These are phyloP conservation scores for Volvox reticuliferus DNA, from an alignment of 139 green algal species.

Conservation along the genomic window DNA sequence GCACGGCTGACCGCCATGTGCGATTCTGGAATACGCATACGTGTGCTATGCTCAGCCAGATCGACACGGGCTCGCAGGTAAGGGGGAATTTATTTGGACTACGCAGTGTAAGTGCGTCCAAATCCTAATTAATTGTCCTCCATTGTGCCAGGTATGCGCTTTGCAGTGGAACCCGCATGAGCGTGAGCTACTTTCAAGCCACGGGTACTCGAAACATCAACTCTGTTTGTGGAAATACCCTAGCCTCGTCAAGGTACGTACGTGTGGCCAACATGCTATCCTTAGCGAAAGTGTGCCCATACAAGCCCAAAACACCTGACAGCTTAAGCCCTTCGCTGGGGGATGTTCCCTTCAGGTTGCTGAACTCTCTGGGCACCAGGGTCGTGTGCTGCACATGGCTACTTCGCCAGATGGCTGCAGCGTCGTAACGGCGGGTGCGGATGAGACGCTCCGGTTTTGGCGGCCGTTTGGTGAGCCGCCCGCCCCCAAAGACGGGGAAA, in stretches of 20 bases:
- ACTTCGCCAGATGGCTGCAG: constrained; percentile 93
- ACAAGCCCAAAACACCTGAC: background rate
- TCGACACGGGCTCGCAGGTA: constrained; percentile 96
- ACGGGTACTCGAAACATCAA: constrained; percentile 99
- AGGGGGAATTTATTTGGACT: background rate
- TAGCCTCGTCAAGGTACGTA: constrained; percentile 82
- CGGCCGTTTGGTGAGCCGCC: constrained; percentile 84
- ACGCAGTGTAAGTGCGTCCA: background rate
- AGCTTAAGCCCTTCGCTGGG: background rate
- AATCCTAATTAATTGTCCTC: background rate
- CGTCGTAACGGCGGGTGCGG: constrained; percentile 89
- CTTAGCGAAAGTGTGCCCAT: background rate
- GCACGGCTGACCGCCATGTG: constrained; percentile 97
- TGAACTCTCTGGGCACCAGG: constrained; percentile 94
- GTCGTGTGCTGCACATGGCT: constrained; percentile 95
- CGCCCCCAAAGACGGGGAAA: constrained; percentile 43
- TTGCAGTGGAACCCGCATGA: constrained; percentile 96
- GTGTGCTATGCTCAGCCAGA: constrained; percentile 75
- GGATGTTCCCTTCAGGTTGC: constrained; percentile 56
- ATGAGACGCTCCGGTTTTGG: constrained; percentile 99
- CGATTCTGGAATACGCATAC: constrained; percentile 98
- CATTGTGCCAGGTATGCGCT: constrained; percentile 88
- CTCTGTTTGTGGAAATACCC: constrained; percentile 94
- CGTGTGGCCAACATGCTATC: background rate
- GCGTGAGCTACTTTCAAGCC: constrained; percentile 96